A percentile compares a stretch with the other conserved stretches of the same genome.
These are phyloP conservation scores for Chondrus crispus DNA, from an alignment of 23 red algal genomes.

Conservation along the genomic window DNA sequence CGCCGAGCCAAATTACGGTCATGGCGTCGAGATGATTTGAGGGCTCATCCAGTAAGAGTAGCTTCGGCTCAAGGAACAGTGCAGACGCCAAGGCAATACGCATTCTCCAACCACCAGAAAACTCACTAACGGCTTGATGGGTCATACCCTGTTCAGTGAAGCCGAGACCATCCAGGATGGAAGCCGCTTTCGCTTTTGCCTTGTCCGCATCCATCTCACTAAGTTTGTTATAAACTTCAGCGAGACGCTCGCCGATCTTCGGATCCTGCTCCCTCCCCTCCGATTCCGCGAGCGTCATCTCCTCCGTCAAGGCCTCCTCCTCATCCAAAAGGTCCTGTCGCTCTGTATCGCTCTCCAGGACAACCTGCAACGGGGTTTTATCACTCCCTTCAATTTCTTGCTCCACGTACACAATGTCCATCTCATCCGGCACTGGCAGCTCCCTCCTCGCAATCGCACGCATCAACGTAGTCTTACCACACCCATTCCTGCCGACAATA, in stretches of 20 bases:
- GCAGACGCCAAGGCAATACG: conserved; percentile 85
- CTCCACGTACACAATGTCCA: conserved; percentile 87
- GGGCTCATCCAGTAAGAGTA: conserved; percentile 92
- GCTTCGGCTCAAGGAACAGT: conserved; percentile 79
- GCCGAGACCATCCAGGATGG: conserved; percentile 87
- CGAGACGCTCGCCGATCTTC: conserved; percentile 32
- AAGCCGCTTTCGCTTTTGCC: conserved; percentile 78
- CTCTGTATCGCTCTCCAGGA: conserved; percentile 81
- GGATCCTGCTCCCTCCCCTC: conserved; percentile 46
- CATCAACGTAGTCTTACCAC: conserved; percentile 94
- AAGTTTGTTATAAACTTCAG: conserved; percentile 77
- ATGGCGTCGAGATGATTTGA: conserved; percentile 91
- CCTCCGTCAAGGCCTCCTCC: conserved; percentile 61
- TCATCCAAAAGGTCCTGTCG: conserved; percentile 64
- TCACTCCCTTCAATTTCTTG: conserved; percentile 91
- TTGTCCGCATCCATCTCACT: conserved; percentile 77
- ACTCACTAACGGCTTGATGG: conserved; percentile 53
- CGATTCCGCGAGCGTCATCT: conserved; percentile 26
- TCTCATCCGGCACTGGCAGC: conserved; percentile 85
- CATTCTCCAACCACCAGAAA: conserved; percentile 98
- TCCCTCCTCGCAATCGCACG: conserved; percentile 81
- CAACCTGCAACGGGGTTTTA: conserved; percentile 66
- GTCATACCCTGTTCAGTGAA: conserved; percentile 73
- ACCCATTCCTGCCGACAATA: conserved; percentile 89
- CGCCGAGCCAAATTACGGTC: conserved; percentile 86